phyloP scores from a whole-genome alignment of 2,329 filamentous ascomycete genomes.

The Tolypocladium amazonense region DNA sequence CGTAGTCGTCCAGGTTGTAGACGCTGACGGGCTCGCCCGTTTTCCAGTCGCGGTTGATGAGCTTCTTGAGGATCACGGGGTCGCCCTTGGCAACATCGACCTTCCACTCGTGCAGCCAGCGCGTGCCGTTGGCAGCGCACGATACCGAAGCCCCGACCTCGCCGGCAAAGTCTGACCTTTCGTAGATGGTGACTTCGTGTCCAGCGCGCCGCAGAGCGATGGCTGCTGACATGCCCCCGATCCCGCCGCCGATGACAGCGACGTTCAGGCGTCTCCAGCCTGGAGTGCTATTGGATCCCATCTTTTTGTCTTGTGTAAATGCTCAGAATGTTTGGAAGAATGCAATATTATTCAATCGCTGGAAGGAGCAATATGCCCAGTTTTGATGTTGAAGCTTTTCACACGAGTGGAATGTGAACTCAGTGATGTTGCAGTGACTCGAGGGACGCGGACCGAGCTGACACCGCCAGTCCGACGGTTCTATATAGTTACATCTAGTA shows the following conservation, averaged over 20 bases:
- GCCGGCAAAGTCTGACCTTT: conserved; percentile 53
- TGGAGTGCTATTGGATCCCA: conserved; percentile 12
- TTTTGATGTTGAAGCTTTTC: neutral
- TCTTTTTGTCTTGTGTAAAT: conserved; percentile 1
- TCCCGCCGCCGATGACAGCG: conserved; percentile 34
- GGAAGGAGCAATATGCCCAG: neutral
- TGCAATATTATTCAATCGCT: neutral
- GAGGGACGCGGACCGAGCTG: neutral
- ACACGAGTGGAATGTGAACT: neutral
- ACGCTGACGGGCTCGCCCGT: conserved; percentile 56
- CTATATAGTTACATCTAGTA: neutral
- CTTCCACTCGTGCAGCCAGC: conserved; percentile 59
- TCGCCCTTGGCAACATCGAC: conserved; percentile 55
- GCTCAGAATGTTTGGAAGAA: neutral
- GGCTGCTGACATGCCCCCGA: conserved; percentile 35
- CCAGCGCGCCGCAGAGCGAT: conserved; percentile 36
- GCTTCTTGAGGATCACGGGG: conserved; percentile 52
- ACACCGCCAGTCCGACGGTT: neutral
- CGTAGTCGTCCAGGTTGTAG: conserved; percentile 54
- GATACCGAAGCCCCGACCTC: conserved; percentile 59
- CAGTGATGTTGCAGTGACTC: neutral
- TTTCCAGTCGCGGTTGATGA: conserved; percentile 62
- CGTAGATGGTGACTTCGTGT: conserved; percentile 49
- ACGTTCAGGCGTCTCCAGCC: conserved; percentile 35
- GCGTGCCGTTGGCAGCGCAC: conserved; percentile 59